Evolutionary conservation across 257 asterid genomes (phyloP), one percentile per base, ranked within the genome.

Genomic region (Anisodus tanguticus): DNA sequence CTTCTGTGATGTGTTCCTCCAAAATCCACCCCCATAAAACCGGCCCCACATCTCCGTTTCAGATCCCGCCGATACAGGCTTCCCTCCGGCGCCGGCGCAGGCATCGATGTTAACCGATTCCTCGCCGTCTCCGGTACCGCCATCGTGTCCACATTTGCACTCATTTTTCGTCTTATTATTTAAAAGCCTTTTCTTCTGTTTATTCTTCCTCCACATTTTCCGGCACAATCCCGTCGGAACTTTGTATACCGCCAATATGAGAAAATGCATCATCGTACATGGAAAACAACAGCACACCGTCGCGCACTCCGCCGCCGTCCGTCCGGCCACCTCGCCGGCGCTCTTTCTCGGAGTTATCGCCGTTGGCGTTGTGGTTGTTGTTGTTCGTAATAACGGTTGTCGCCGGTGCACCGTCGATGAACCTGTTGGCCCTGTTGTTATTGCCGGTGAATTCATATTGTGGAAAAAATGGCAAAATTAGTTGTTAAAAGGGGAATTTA

Each of bases 241-340:
- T 87, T 87, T 92, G 88, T 91, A 95, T 5, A 87, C 92, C 22
- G 94, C 96, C 89, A 92, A 63, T 57, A 93, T 88, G 11, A 93
- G 59, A 54, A 95, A 88, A 70, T 92, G 84, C 76, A 88, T 87
- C 78, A 92, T 45, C 54, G 90, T 91, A 85, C 93, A 91, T 0
- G 98, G 98, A 69, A 92, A 88, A 89, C 98, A 95, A 86, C 98
- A 95, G 77, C 93, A 90, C 81, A 95, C 93, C 79, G 95, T 97
- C 62, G 98, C 95, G 93, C 87, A 95, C 87, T 88, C 97, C 47
- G 98, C 98, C 87, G 96, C 77, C 22, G 98, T 91, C 6, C 94
- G 91, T 0, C 98, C 98, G 3, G 95, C 97, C 15, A 92, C 89
- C 88, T 94, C 98, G 74, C 91, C 93, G 80, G 89, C 55, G 13